Base-by-base conservation (phyloP, 306 rosid species). In the Rosa rugosa region DNA sequence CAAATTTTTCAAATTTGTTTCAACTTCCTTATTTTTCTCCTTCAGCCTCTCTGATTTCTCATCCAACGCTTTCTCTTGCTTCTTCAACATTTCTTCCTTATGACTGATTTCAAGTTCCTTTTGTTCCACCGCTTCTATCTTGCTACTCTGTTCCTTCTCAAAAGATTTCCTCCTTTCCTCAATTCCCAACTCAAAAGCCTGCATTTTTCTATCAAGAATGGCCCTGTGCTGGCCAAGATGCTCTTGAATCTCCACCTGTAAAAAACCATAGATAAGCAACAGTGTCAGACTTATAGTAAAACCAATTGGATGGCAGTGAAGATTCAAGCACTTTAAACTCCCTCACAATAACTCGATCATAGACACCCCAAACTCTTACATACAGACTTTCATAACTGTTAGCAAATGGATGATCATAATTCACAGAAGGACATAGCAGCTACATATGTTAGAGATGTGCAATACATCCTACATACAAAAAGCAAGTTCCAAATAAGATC, bases 11-110 rank as follows among this genome's bases (percentile, higher is more conserved):
- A 78, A 72, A 75, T 84, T 90, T 8, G 79, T 76, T 80, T 91
- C 98, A 76, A 88, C 82, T 77, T 91, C 93, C 72, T 87, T 88
- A 81, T 78, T 85, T 79, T 89, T 96, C 83, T 90, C 97, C 85
- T 88, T 93, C 82, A 88, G 80, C 81, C 96, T 93, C 83, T 89
- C 91, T 73, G 93, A 85, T 84, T 87, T 95, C 80, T 87, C 91
- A 40, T 57, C 87, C 85, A 95, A 56, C 9, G 85, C 88, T 25
- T 89, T 85, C 74, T 93, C 97, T 87, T 83, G 89, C 83, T 90
- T 95, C 51, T 65, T 85, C 81, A 91, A 84, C 84, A 86, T 93
- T 45, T 85, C 90, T 84, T 84, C 90, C 87, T 84, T 85, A 78
- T 91, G 99, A 76, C 83, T 88, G 73, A 88, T 79, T 87, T 92